Evolutionary conservation across 192 early-diverging fungal species (phyloP), one percentile per base, ranked within the genome.

Genomic region (Glomus cerebriforme): DNA sequence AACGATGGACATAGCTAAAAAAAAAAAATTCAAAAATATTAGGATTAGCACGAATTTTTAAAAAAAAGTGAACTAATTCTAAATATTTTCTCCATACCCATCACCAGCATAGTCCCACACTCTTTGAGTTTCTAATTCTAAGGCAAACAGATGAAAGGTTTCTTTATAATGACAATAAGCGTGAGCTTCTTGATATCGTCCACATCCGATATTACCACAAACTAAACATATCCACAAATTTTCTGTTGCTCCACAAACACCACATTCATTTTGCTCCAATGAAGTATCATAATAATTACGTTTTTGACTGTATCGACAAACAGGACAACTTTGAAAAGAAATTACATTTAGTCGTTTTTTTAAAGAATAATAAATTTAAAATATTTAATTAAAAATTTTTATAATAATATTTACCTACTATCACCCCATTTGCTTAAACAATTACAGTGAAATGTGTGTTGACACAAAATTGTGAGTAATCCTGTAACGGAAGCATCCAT

Each of bases 71-170:
- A 64, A 31, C 17, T n/a, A 64, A 31, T n/a, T 31, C 0, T 29
- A 29, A 3, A 13, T 63, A 63, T 29, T 13, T 13, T 47, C 31
- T 35, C 9, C 75, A 59, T 63, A 93, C 60, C 95, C 97, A 81
- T 99, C 98, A 7, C 97, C 95, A 1, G 90, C 93, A 85, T 99
- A 99, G 82, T 99, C 98, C 98, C 98, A 99, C 60, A 99, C 97
- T 2, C 95, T 83, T 84, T 99, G 98, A 15, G 95, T 98, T 67
- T 95, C 95, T 15, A 98, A 86, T 80, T 99, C 97, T 77, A 99
- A 82, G 22, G 96, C 89, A 82, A 96, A 99, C 7, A 94, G 83
- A 80, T 99, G 98, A 32, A 86, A 81, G 5, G 96, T 96, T 39
- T 90, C 90, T 60, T 82, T 85, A 80, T 94, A 99, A 80, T 99